Percentiles rank a stretch among this genome's conserved stretches.
Evolutionary conservation across 345 rosid genomes (phyloP).

Genomic region (Acer negundo): DNA sequence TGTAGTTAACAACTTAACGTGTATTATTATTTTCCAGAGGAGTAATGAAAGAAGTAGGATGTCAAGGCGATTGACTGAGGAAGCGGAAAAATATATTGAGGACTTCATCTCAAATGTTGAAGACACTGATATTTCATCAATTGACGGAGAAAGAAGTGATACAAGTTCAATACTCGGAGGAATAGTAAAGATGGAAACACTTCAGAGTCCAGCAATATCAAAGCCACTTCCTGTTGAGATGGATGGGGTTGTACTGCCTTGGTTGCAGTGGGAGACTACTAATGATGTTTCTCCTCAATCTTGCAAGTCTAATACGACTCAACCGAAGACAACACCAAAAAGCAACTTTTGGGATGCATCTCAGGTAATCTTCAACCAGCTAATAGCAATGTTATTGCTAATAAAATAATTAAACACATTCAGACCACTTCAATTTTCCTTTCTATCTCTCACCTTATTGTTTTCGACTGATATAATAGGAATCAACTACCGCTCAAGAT

Average conservation of each 20-base stretch:
- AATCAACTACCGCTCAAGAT: conserved; percentile 40
- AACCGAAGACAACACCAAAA: conserved; percentile 35
- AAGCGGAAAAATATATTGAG: conserved; percentile 85
- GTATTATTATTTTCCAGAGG: conserved; percentile 40
- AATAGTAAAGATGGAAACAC: conserved; percentile 39
- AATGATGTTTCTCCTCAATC: conserved; percentile 51
- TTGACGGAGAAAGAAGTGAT: conserved; percentile 94
- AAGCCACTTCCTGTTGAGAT: conserved; percentile 57
- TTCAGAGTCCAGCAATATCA: conserved; percentile 38
- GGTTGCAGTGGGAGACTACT: conserved; percentile 94
- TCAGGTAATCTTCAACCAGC: conserved; percentile 38
- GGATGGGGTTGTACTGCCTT: conserved; percentile 91
- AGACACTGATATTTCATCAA: conserved; percentile 91
- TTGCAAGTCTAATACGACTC: conserved; percentile 34
- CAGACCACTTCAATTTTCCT: neutral
- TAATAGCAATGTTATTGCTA: neutral
- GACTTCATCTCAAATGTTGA: conserved; percentile 89
- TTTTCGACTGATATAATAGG: conserved; percentile 37
- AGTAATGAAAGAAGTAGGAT: conserved; percentile 75
- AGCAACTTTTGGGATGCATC: conserved; percentile 33
- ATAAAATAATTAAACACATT: neutral
- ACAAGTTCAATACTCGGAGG: conserved; percentile 78
- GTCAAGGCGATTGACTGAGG: conserved; percentile 77
- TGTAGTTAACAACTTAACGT: neutral
- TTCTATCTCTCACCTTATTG: neutral